A percentile compares a stretch with the other conserved stretches of the same genome.
phyloP scores from a whole-genome alignment of 2,329 filamentous ascomycete genomes.

The Sporothrix mexicana region DNA sequence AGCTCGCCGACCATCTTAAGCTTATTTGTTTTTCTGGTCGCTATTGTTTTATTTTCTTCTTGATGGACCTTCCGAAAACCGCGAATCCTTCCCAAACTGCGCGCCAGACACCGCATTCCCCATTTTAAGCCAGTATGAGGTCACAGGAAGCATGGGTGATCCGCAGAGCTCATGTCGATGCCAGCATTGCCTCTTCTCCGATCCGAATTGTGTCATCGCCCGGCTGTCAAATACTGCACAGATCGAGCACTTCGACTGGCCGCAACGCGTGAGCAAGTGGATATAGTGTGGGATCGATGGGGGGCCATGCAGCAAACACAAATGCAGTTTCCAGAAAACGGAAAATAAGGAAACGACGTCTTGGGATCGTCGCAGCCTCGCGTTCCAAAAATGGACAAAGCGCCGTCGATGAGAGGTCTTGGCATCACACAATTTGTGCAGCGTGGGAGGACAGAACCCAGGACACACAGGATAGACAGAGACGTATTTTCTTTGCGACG shows the following conservation, averaged over 20 bases:
- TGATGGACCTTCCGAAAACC: neutral
- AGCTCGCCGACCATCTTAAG: constrained; percentile 14
- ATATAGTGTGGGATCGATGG: neutral
- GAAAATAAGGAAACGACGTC: neutral
- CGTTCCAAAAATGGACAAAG: constrained; percentile 24
- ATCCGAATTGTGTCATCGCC: constrained; percentile 18
- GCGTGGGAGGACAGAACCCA: neutral
- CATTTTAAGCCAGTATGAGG: constrained; percentile 26
- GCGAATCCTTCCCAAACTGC: neutral
- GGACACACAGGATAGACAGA: too few relatives aligned
- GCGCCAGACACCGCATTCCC: constrained; percentile 11
- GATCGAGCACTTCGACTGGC: neutral
- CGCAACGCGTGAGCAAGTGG: constrained; percentile 11
- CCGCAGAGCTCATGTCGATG: neutral
- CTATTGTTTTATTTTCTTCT: neutral
- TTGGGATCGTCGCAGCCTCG: constrained; percentile 23
- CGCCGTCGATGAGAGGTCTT: constrained; percentile 22
- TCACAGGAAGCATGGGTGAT: constrained; percentile 9
- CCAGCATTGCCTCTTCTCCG: constrained; percentile 18
- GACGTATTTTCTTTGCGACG: too few relatives aligned
- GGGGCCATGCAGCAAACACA: constrained; percentile 13
- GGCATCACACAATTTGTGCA: constrained; percentile 13
- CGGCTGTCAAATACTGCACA: neutral
- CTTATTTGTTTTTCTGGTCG: neutral
- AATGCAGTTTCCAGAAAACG: neutral